A percentile compares a stretch with the other conserved stretches of the same genome.
These are phyloP conservation scores for Dictyostelium capitatum DNA, from an alignment of 78 protist genomes.

Conservation along the genomic window DNA sequence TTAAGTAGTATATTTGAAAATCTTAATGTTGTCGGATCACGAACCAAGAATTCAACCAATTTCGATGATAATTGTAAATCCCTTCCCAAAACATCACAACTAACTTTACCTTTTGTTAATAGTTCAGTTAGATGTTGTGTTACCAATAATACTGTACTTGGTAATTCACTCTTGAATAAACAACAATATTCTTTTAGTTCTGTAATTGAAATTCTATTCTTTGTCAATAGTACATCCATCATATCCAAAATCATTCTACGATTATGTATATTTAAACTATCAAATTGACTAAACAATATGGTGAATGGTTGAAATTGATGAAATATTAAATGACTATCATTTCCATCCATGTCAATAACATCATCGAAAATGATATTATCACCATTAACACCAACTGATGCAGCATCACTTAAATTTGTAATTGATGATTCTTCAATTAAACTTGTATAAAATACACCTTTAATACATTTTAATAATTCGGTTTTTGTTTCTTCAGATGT, in stretches of 20 bases:
- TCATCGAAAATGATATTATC: constrained; percentile 10
- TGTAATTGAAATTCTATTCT: constrained; percentile 27
- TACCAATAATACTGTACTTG: constrained; percentile 74
- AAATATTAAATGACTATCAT: constrained; percentile 20
- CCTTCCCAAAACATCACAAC: constrained; percentile 15
- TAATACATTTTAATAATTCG: constrained; percentile 56
- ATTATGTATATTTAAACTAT: constrained; percentile 24
- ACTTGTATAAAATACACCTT: constrained; percentile 60
- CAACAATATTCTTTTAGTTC: constrained; percentile 47
- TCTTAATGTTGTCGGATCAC: constrained; percentile 3
- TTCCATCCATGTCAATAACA: constrained; percentile 2
- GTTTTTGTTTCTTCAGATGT: constrained; percentile 67
- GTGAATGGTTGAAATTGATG: constrained; percentile 79
- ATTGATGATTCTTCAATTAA: background rate
- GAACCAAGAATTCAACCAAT: background rate
- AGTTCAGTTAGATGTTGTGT: constrained; percentile 71
- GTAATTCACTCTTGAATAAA: constrained; percentile 34
- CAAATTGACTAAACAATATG: constrained; percentile 67
- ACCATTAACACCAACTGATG: background rate
- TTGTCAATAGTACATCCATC: constrained; percentile 74
- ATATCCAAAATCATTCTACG: constrained; percentile 72
- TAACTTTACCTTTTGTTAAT: constrained; percentile 26
- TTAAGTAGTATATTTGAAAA: constrained; percentile 9
- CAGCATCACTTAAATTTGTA: background rate
- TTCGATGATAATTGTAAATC: constrained; percentile 21